Evolutionary conservation across 805 yeast species (phyloP).

Genomic region (Blastobotrys chiropterorum): DNA sequence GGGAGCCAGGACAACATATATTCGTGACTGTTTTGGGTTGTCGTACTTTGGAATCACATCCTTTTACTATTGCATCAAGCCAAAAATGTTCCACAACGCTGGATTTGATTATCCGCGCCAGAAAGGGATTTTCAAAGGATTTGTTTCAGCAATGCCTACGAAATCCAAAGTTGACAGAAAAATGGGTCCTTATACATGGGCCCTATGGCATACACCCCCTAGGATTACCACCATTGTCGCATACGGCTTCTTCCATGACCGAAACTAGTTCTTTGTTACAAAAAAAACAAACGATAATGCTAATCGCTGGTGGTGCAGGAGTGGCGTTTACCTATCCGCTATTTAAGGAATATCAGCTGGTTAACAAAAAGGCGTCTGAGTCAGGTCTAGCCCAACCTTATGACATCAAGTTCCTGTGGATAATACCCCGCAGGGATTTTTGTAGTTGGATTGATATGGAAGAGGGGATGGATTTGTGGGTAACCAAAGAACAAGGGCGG

Average conservation of each 20-base stretch:
- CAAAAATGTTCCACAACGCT: constrained; percentile 16
- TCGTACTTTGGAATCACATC: constrained; percentile 20
- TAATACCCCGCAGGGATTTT: constrained; percentile 25
- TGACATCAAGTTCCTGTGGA: constrained; percentile 27
- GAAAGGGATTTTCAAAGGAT: constrained; percentile 26
- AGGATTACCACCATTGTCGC: no score
- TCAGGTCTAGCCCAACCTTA: neutral
- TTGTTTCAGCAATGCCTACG: constrained; percentile 14
- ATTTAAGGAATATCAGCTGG: constrained; percentile 10
- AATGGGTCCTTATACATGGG: constrained; percentile 20
- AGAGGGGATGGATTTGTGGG: constrained; percentile 25
- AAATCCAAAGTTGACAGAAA: constrained; percentile 2
- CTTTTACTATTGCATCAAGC: constrained; percentile 24
- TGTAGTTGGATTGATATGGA: constrained; percentile 23
- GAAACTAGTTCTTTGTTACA: no score
- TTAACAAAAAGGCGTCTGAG: no score
- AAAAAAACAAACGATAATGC: constrained; percentile 19
- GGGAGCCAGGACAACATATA: constrained; percentile 23
- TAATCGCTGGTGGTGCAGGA: constrained; percentile 30
- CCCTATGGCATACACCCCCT: no score
- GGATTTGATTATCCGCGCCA: constrained; percentile 27
- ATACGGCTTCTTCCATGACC: no score
- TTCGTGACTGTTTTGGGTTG: constrained; percentile 20
- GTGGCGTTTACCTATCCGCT: constrained; percentile 29
- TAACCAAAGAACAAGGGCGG: constrained; percentile 27